Percentiles rank a stretch among this genome's conserved stretches.
Conservation (phyloP, 1,139 yeast genomes). For the Saccharomyces hybrid region DNA sequence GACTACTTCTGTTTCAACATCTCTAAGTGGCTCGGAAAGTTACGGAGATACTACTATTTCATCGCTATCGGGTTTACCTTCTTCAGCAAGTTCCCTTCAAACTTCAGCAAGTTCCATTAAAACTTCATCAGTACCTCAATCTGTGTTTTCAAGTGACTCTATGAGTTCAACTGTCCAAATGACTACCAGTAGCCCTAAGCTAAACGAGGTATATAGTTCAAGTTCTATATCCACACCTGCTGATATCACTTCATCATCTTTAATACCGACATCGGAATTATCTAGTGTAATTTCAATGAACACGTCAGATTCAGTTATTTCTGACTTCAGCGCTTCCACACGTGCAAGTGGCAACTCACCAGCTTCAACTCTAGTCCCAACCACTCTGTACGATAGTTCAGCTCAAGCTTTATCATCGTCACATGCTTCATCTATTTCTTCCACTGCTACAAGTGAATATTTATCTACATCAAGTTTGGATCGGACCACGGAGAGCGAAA, state of each 20-base stretch:
- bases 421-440: too few relatives aligned
- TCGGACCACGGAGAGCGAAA: background rate
- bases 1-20: background rate
- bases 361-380: too few relatives aligned
- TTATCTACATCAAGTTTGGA: background rate
- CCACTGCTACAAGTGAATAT: background rate
- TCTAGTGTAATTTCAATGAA: too few relatives aligned
- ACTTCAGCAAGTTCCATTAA: background rate
- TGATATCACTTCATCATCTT: too few relatives aligned
- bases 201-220: background rate
- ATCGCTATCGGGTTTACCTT: background rate
- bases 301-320: too few relatives aligned
- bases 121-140: slow-evolving; percentile 5
- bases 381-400: too few relatives aligned
- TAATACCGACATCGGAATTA: too few relatives aligned
- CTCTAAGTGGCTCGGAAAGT: background rate
- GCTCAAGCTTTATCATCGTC: too few relatives aligned
- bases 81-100: background rate
- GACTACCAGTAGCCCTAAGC: background rate
- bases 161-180: background rate
- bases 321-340: too few relatives aligned
- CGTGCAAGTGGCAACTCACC: too few relatives aligned
- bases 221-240: background rate
- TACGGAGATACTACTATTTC: background rate
- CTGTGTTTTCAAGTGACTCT: slow-evolving; percentile 3